Base-by-base conservation (phyloP, 2,329 filamentous ascomycete genomes). In the Aspergillus spinulosporus region DNA sequence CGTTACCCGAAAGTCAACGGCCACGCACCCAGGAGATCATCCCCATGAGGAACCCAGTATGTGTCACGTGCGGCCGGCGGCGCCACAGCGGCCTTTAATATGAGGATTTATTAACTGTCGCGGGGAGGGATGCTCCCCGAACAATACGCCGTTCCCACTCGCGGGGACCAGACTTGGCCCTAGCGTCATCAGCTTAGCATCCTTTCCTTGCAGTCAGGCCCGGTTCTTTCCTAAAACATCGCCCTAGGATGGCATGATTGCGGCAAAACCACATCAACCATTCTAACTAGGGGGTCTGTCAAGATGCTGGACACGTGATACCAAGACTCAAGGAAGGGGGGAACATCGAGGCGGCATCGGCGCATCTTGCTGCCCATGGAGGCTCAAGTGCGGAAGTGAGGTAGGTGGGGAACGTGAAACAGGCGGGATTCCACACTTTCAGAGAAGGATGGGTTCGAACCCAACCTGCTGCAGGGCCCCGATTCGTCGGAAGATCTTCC, bases 121-220 rank as follows among this genome's bases (percentile, higher is more conserved):
- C 21, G 21, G 21, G 36, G 28, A 50, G 37, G 36, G 11, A 32
- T 50, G 21, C 7, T 50, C 48, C 48, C 48, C 48, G 48, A 32
- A 29, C 47, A 32, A 49, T 31, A 40, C 15, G 26, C 8, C 34
- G n/a, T 42, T 26, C 21, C 48, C 37, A 40, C 36, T 42, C 48
- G 48, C 48, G 48, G 48, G 48, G 37, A 50, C 37, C 48, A 40
- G n/a, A 15, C 48, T 31, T 49, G 46, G 34, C 34, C 46, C 7
- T 28, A 49, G 15, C 46, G 46, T 15, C 15, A 34, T 14, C n/a
- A 48, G 45, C 29, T 48, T 31, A 9, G 6, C n/a, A 31, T 42
- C 21, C 21, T 28, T 15, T 26, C 47, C 34, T 49, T 49, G 36
- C 47, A 40, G 47, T 8, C 21, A 9, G 14, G 9, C n/a, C 26